Conservation (phyloP, 176 grass and related monocot genomes). For the Guadua angustifolia region DNA sequence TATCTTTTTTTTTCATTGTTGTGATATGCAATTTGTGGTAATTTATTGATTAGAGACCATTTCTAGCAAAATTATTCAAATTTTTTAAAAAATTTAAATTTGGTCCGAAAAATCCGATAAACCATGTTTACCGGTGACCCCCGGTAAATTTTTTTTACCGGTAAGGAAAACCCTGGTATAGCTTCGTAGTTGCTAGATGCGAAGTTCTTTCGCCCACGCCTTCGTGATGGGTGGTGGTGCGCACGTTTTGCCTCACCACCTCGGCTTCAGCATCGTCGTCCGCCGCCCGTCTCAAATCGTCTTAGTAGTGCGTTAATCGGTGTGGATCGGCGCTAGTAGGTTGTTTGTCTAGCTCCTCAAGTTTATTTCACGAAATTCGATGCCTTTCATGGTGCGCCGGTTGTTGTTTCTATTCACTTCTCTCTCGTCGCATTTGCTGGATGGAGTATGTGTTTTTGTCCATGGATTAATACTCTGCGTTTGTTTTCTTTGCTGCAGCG, state of each 20-base stretch:
- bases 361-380: not conserved
- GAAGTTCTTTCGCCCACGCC: not conserved
- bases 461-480: not conserved
- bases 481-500: conserved; percentile 1
- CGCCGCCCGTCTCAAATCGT: not conserved
- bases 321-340: not conserved
- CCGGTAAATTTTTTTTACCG: too few relatives aligned
- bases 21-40: too few relatives aligned
- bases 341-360: not conserved
- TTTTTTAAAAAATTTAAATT: too few relatives aligned
- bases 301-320: not conserved
- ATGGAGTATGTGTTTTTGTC: not conserved
- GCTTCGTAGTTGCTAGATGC: not conserved
- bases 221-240: too few relatives aligned
- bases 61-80: too few relatives aligned
- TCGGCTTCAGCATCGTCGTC: not conserved
- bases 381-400: not conserved
- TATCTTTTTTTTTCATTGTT: too few relatives aligned
- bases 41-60: too few relatives aligned
- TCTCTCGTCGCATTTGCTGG: not conserved
- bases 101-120: too few relatives aligned
- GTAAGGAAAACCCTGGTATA: too few relatives aligned
- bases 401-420: not conserved
- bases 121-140: too few relatives aligned
- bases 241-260: too few relatives aligned